A percentile compares a stretch with the other conserved stretches of the same genome.
Conservation (phyloP, 495 filamentous ascomycete species). For the Aspergillus haitiensis region DNA sequence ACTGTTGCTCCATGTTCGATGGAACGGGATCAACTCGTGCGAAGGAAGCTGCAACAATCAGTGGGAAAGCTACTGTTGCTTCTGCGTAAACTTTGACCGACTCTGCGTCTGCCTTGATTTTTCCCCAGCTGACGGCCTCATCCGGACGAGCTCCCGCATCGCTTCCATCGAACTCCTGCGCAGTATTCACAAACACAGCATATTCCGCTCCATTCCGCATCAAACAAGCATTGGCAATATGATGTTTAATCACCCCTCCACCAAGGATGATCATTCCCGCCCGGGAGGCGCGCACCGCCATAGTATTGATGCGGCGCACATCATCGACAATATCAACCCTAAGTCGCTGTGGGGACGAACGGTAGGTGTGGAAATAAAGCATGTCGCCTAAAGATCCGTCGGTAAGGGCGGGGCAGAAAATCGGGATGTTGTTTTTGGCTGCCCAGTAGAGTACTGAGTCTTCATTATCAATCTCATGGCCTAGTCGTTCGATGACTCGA, state of each 20-base stretch:
- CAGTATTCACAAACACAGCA: slow-evolving; percentile 96
- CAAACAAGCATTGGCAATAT: slow-evolving; percentile 93
- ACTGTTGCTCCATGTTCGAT: slow-evolving; percentile 9
- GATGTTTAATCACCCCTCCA: slow-evolving; percentile 91
- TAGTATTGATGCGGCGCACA: slow-evolving; percentile 83
- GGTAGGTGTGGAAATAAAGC: slow-evolving; percentile 96
- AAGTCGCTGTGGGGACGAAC: slow-evolving; percentile 72
- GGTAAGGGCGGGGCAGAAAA: slow-evolving; percentile 95
- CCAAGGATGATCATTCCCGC: slow-evolving; percentile 94
- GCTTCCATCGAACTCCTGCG: slow-evolving; percentile 93
- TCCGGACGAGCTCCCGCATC: slow-evolving; percentile 95
- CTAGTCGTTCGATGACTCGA: slow-evolving; percentile 80
- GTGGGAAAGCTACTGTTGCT: slow-evolving; percentile 86
- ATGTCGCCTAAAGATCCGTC: slow-evolving; percentile 95
- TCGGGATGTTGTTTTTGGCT: slow-evolving; percentile 86
- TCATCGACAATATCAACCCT: slow-evolving; percentile 87
- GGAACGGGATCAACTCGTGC: slow-evolving; percentile 44
- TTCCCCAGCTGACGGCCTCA: slow-evolving; percentile 97
- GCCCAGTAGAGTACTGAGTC: slow-evolving; percentile 92
- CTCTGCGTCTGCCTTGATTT: slow-evolving; percentile 84
- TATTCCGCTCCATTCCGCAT: slow-evolving; percentile 97
- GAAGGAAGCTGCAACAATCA: slow-evolving; percentile 95
- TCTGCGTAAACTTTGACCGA: slow-evolving; percentile 94
- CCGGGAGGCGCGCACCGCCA: slow-evolving; percentile 77
- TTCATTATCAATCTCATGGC: slow-evolving; percentile 89